These are phyloP conservation scores for Colletotrichum sp. DNA, from an alignment of 2,329 filamentous ascomycete genomes.

Conservation along the genomic window DNA sequence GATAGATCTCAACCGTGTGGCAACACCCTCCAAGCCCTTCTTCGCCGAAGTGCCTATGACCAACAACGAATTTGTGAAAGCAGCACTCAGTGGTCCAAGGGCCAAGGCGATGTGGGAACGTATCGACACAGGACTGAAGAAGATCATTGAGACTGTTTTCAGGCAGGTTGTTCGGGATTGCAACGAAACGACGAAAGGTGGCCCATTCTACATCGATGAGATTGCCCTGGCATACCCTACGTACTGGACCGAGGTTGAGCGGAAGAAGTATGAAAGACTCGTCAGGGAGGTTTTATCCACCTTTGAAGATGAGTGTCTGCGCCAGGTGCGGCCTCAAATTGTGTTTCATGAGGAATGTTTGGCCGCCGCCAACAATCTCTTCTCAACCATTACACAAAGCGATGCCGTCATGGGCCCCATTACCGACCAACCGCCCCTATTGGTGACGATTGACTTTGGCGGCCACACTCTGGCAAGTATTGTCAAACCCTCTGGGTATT, in stretches of 20 bases:
- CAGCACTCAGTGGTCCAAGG: neutral
- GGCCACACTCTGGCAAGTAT: neutral
- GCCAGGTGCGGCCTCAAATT: neutral
- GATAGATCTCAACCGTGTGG: neutral
- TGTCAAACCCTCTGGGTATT: neutral
- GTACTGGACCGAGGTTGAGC: neutral
- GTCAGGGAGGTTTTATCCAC: neutral
- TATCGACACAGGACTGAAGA: neutral
- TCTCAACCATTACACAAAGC: neutral
- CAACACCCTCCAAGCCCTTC: neutral
- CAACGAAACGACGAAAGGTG: neutral
- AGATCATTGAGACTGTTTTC: neutral
- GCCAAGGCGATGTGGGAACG: neutral
- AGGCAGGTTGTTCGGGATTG: neutral
- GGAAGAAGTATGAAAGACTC: neutral
- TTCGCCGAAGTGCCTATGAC: neutral
- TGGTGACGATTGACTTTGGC: neutral
- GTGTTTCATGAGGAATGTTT: neutral
- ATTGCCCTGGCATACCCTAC: neutral
- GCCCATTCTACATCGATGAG: neutral
- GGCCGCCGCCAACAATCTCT: neutral
- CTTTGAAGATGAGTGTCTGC: neutral
- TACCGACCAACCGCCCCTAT: neutral
- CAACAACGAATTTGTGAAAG: neutral
- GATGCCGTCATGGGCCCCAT: neutral